Evolutionary conservation across 2,329 filamentous ascomycete species (phyloP).

Genomic region (Nemania sp.): DNA sequence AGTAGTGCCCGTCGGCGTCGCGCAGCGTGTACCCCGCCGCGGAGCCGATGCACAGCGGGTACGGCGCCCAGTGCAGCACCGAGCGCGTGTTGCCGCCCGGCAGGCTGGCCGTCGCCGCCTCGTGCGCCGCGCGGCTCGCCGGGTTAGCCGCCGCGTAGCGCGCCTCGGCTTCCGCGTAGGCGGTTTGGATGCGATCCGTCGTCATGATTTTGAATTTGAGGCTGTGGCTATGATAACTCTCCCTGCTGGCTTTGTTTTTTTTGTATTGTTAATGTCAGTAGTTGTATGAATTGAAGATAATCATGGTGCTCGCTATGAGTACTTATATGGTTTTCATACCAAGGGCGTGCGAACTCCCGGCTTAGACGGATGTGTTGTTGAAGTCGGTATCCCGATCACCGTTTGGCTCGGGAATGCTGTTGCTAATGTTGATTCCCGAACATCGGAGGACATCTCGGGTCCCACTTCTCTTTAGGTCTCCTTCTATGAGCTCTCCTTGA

Average conservation of each 20-base stretch:
- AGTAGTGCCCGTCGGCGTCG: slow-evolving; percentile 58
- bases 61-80: slow-evolving; percentile 55
- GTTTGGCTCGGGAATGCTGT: slow-evolving; percentile 18
- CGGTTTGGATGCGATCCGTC: slow-evolving; percentile 41
- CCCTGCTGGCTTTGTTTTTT: background rate
- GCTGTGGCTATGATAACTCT: slow-evolving; percentile 11
- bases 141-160: slow-evolving; percentile 55
- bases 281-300: background rate
- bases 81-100: slow-evolving; percentile 51
- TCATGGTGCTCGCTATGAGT: background rate
- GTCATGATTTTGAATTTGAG: too few relatives aligned
- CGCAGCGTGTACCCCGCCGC: slow-evolving; percentile 52
- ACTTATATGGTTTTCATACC: background rate
- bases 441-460: background rate
- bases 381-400: slow-evolving; percentile 1
- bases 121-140: slow-evolving; percentile 54
- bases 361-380: background rate
- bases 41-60: slow-evolving; percentile 57
- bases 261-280: background rate
- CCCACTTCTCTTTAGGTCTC: slow-evolving; percentile 1
- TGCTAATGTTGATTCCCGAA: slow-evolving; percentile 23
- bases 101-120: slow-evolving; percentile 50
- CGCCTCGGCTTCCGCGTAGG: slow-evolving; percentile 51
- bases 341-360: too few relatives aligned
- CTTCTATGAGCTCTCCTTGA: background rate